Conservation (phyloP, 2,329 filamentous ascomycete species). For the Cordyceps cateniannulata region DNA sequence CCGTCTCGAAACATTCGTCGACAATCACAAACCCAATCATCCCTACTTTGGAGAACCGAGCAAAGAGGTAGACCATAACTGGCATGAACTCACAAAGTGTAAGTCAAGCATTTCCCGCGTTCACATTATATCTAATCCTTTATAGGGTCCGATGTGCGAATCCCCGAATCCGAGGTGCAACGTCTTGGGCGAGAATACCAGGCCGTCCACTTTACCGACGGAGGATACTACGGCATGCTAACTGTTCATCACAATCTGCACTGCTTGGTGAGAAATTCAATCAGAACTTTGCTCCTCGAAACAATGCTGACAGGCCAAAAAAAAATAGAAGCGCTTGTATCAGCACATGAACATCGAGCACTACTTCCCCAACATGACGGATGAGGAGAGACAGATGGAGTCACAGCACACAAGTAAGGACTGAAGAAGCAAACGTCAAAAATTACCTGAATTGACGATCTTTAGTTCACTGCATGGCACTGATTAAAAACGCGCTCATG, state of each 20-base stretch:
- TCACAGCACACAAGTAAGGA: conserved; percentile 3
- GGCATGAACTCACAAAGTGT: conserved; percentile 2
- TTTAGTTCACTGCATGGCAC: not conserved
- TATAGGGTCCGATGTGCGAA: not conserved
- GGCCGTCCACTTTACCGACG: not conserved
- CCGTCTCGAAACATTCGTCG: not conserved
- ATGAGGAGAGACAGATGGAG: not conserved
- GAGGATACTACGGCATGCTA: conserved; percentile 1
- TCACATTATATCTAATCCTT: not conserved
- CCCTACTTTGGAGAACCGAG: conserved; percentile 1
- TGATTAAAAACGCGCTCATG: conserved; percentile 2
- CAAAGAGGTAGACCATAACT: conserved; percentile 3
- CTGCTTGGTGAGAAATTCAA: not conserved
- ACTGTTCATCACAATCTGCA: not conserved
- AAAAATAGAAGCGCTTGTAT: not conserved
- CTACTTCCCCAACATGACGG: conserved; percentile 5
- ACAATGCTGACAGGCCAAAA: not conserved
- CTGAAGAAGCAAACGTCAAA: not conserved
- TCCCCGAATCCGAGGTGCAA: not conserved
- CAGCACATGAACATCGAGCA: conserved; percentile 1
- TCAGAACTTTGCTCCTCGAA: too few species aligned
- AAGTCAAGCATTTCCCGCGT: not conserved
- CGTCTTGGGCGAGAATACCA: conserved; percentile 1
- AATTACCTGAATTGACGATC: not conserved
- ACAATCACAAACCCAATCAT: conserved; percentile 2